Conservation (phyloP, 2,329 filamentous ascomycete genomes). For the Amesomyces nigricolor region DNA sequence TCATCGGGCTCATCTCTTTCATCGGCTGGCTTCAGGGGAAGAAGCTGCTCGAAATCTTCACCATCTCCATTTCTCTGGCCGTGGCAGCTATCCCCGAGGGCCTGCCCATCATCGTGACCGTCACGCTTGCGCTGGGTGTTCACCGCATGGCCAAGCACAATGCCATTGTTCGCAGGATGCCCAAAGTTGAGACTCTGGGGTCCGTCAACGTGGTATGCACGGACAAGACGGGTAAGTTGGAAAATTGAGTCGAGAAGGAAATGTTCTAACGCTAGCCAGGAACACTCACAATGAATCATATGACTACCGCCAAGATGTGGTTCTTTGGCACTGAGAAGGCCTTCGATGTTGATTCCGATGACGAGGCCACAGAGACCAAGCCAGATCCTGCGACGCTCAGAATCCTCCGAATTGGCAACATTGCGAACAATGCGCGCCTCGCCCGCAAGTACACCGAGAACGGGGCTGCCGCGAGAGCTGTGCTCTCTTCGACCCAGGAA, state of each 20-base stretch:
- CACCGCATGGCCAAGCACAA: slow-evolving; percentile 93
- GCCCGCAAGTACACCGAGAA: slow-evolving; percentile 66
- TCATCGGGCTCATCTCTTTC: slow-evolving; percentile 88
- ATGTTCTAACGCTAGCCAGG: slow-evolving; percentile 40
- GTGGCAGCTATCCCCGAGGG: slow-evolving; percentile 96
- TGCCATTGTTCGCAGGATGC: slow-evolving; percentile 90
- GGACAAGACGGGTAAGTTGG: slow-evolving; percentile 73
- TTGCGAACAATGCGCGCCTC: slow-evolving; percentile 89
- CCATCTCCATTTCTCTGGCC: slow-evolving; percentile 92
- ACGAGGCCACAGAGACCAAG: slow-evolving; percentile 49
- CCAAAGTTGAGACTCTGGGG: slow-evolving; percentile 93
- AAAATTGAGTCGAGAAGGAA: slow-evolving; percentile 1
- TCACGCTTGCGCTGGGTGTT: slow-evolving; percentile 89
- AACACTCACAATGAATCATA: slow-evolving; percentile 94
- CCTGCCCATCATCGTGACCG: slow-evolving; percentile 94
- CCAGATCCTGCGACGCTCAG: slow-evolving; percentile 70
- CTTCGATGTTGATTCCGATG: slow-evolving; percentile 49
- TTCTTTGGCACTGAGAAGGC: slow-evolving; percentile 65
- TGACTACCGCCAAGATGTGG: slow-evolving; percentile 97
- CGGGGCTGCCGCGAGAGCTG: slow-evolving; percentile 66
- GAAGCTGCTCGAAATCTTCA: slow-evolving; percentile 87
- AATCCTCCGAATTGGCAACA: slow-evolving; percentile 86
- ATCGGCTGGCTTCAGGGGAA: slow-evolving; percentile 89
- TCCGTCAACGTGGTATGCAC: slow-evolving; percentile 99
- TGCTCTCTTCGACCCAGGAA: slow-evolving; percentile 77